These are phyloP conservation scores for Sequoiadendron giganteum DNA, from an alignment of 75 land plant genomes.

Conservation along the genomic window DNA sequence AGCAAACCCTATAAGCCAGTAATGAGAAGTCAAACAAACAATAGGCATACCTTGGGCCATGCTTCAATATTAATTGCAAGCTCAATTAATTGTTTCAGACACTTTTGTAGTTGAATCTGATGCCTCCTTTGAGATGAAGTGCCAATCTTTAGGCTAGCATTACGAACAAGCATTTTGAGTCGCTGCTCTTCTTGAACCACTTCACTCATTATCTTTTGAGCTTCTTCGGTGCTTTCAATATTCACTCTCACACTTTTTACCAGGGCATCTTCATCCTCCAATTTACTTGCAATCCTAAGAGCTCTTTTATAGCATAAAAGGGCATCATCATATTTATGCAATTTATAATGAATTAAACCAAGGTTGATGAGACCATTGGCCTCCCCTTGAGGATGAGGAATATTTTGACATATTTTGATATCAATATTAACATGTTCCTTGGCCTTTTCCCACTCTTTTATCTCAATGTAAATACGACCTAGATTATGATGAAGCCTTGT, in stretches of 20 bases:
- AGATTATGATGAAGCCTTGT: conserved; percentile 94
- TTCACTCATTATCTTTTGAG: conserved; percentile 50
- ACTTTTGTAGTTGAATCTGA: conserved; percentile 34
- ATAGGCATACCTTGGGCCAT: conserved; percentile 66
- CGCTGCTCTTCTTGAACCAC: conserved; percentile 65
- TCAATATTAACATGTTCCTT: conserved; percentile 71
- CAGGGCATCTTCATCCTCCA: conserved; percentile 91
- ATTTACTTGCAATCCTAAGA: conserved; percentile 53
- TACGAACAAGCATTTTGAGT: conserved; percentile 60
- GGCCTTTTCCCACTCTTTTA: conserved; percentile 69
- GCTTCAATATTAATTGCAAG: conserved; percentile 61
- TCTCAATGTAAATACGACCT: conserved; percentile 73
- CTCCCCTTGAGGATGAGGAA: conserved; percentile 89
- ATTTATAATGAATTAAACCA: conserved; percentile 72
- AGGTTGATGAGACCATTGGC: conserved; percentile 94
- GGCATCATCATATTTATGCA: conserved; percentile 80
- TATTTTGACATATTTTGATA: conserved; percentile 75
- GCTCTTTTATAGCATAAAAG: conserved; percentile 66
- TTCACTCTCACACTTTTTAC: conserved; percentile 54
- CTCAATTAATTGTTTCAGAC: conserved; percentile 56
- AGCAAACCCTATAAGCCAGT: background rate
- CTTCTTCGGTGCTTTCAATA: conserved; percentile 67
- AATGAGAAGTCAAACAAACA: background rate
- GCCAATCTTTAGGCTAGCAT: conserved; percentile 36
- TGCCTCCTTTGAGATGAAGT: conserved; percentile 40